A percentile compares a stretch with the other conserved stretches of the same genome.
phyloP scores from a whole-genome alignment of 257 asterid species.

The Gardenia jasminoides region DNA sequence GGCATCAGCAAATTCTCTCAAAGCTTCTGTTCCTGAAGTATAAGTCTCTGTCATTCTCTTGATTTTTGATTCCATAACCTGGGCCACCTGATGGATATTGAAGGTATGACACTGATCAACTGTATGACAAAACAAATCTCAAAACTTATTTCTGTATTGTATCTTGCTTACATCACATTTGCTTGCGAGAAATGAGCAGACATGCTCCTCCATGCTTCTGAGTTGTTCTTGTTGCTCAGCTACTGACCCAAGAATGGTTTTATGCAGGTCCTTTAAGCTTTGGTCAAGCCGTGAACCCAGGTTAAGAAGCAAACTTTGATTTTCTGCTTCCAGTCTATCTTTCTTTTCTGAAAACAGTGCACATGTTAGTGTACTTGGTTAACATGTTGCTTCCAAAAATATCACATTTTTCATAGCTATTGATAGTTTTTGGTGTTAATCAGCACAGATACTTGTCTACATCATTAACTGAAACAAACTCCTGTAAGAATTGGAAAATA shows the following conservation, averaged over 20 bases:
- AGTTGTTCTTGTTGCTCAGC: slow-evolving; percentile 70
- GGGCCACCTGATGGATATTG: slow-evolving; percentile 42
- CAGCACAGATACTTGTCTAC: background rate
- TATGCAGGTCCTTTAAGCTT: slow-evolving; percentile 64
- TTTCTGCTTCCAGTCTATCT: slow-evolving; percentile 63
- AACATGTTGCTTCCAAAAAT: background rate
- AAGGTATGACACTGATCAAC: slow-evolving; percentile 21
- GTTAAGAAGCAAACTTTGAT: slow-evolving; percentile 51
- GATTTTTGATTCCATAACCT: slow-evolving; percentile 59
- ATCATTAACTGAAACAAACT: background rate
- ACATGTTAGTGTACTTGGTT: slow-evolving; percentile 8
- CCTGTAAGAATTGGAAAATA: background rate
- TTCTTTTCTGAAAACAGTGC: slow-evolving; percentile 54
- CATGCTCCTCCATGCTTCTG: slow-evolving; percentile 47
- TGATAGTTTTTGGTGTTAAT: no score
- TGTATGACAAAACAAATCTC: slow-evolving; percentile 7
- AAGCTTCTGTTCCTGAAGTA: slow-evolving; percentile 44
- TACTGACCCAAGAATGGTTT: slow-evolving; percentile 49
- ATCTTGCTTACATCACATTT: slow-evolving; percentile 56
- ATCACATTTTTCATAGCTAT: no score
- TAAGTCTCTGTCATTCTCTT: slow-evolving; percentile 52
- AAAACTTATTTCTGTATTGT: slow-evolving; percentile 1
- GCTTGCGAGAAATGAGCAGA: slow-evolving; percentile 49
- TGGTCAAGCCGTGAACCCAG: slow-evolving; percentile 63
- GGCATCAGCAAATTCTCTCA: slow-evolving; percentile 43